Conservation (phyloP, 768 basidiomycete species). For the Kwoniella mangroviensis region DNA sequence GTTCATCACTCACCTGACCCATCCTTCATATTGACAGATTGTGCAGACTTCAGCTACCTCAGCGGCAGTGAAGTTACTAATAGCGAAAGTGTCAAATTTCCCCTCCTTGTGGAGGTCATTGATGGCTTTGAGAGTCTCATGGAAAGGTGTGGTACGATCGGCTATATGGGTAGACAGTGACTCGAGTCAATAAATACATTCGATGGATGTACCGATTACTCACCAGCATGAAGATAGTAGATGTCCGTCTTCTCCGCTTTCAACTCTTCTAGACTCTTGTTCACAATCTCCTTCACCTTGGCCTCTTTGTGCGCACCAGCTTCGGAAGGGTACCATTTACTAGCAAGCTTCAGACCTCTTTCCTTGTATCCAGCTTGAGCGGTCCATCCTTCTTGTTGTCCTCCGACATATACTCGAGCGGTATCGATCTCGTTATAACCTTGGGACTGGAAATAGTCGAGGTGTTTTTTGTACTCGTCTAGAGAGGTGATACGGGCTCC, state of each 20-base stretch:
- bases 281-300: constrained; percentile 58
- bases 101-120: constrained; percentile 65
- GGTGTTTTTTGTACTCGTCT: constrained; percentile 60
- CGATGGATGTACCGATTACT: not conserved
- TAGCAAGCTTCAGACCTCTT: constrained; percentile 66
- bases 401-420: constrained; percentile 54
- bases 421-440: constrained; percentile 66
- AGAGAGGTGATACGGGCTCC: constrained; percentile 49
- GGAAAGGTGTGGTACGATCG: constrained; percentile 61
- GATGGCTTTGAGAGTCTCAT: constrained; percentile 62
- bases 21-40: constrained; percentile 61
- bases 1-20: constrained; percentile 53
- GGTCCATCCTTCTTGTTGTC: constrained; percentile 45
- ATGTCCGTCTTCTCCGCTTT: constrained; percentile 62
- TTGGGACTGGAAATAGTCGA: constrained; percentile 65
- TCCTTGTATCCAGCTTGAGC: constrained; percentile 59
- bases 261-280: constrained; percentile 61
- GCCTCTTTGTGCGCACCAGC: constrained; percentile 49
- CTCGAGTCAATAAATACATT: too few species aligned
- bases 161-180: constrained; percentile 15
- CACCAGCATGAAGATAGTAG: constrained; percentile 62
- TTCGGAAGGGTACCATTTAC: constrained; percentile 64
- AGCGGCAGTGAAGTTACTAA: constrained; percentile 62
- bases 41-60: constrained; percentile 61
- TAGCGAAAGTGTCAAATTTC: constrained; percentile 63